Base-by-base conservation (phyloP, 139 green algal genomes). In the Chlorella sp. region DNA sequence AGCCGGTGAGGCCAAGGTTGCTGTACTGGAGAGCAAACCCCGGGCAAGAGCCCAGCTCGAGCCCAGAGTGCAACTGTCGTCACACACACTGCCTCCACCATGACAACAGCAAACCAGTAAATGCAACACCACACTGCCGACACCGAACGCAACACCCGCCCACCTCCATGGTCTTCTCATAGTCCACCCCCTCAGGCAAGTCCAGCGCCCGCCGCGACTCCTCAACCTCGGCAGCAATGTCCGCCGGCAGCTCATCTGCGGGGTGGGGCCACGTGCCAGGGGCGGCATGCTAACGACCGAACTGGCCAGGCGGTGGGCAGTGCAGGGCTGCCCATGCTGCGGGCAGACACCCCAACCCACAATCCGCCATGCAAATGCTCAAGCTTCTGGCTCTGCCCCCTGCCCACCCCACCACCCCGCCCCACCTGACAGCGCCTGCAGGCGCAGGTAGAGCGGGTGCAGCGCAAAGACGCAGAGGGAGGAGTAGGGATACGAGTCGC, bases 401-500 rank as follows among this genome's bases (percentile, higher is more conserved):
- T 60, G 40, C n/a, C 9, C 73, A 22, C 51, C 79, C 19, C 34
- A 6, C 26, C 43, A 11, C 28, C n/a, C 76, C n/a, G 16, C 11
- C 86, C 40, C 65, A 93, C 74, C 83, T 68, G 69, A 73, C 54
- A 94, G 76, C 13, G 76, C 85, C 41, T 93, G 77, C 58, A 97
- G 54, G 22, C 76, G 85, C n/a, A 98, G 82, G 82, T 98, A 98
- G 58, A 97, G 88, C 16, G 97, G 97, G 88, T 99, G 97, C 75
- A 99, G 90, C 28, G 97, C 97, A 88, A 96, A 96, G 17, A 96
- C 94, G 41, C 94, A 98, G 0, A 99, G 80, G 26, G 92, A 93
- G 84, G 87, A 94, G 91, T 99, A 99, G 11, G 97, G 97, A 86
- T 99, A 99, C 20, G 91, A 96, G 91, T 99, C 97, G 90, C 94